A percentile compares a stretch with the other conserved stretches of the same genome.
Conservation (phyloP, 768 basidiomycete species). For the Leucocoprinus leucothites region DNA sequence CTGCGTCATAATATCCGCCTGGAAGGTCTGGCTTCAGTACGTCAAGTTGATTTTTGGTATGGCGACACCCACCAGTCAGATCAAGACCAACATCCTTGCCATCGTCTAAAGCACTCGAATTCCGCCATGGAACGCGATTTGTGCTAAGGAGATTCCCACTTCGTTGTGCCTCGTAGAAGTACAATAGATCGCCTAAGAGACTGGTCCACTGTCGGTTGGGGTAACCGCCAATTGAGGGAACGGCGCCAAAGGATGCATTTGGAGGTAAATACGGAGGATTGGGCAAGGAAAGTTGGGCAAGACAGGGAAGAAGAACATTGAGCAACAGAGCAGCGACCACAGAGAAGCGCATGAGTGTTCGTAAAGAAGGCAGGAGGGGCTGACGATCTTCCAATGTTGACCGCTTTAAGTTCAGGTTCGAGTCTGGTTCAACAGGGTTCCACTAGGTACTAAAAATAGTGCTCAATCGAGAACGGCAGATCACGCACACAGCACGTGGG, state of each 20-base stretch:
- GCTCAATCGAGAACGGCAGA: too few relatives aligned
- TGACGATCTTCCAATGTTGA: too few relatives aligned
- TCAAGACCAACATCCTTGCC: conserved; percentile 73
- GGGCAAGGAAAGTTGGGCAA: conserved; percentile 63
- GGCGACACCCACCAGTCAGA: conserved; percentile 49
- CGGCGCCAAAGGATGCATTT: conserved; percentile 51
- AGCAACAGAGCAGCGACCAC: conserved; percentile 23
- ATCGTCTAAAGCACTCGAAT: conserved; percentile 74
- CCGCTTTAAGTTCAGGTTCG: too few relatives aligned
- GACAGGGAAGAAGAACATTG: conserved; percentile 17
- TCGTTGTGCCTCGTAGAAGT: conserved; percentile 91
- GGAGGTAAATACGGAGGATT: conserved; percentile 65
- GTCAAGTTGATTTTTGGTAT: background rate
- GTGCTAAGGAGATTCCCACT: conserved; percentile 67
- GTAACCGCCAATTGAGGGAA: conserved; percentile 36
- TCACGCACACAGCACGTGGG: too few relatives aligned
- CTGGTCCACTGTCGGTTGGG: conserved; percentile 83
- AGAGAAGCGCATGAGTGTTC: conserved; percentile 21
- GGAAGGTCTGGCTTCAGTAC: background rate
- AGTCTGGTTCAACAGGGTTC: background rate
- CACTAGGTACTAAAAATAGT: background rate
- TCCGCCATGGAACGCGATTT: conserved; percentile 85
- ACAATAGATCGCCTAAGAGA: conserved; percentile 76
- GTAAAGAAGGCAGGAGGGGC: conserved; percentile 13
- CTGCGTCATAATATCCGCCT: conserved; percentile 89